These are phyloP conservation scores for Sordariomycetes sp. DNA, from an alignment of 2,329 filamentous ascomycete genomes.

Conservation along the genomic window DNA sequence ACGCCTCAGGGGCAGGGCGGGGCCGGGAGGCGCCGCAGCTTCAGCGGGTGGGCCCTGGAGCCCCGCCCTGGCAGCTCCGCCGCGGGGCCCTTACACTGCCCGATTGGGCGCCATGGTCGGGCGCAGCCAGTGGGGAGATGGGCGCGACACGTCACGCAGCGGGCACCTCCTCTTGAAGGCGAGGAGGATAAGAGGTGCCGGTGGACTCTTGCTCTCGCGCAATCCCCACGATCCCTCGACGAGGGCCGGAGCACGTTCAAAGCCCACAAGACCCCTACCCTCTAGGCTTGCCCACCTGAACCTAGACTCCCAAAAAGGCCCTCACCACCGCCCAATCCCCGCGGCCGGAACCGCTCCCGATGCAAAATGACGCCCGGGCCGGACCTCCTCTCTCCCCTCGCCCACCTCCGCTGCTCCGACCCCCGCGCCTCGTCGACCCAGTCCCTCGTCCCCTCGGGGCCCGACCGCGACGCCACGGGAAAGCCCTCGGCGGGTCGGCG, in stretches of 20 bases:
- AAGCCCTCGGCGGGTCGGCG: constrained; percentile 22
- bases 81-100: neutral
- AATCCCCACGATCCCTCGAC: too few relatives aligned
- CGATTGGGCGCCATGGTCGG: neutral
- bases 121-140: neutral
- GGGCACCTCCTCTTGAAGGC: too few relatives aligned
- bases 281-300: too few relatives aligned
- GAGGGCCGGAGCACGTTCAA: too few relatives aligned
- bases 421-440: constrained; percentile 35
- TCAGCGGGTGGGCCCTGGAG: too few relatives aligned
- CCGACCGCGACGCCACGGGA: constrained; percentile 7
- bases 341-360: neutral
- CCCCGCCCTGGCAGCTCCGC: neutral
- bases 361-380: neutral
- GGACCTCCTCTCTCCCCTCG: neutral
- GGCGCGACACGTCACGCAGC: neutral
- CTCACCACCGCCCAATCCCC: neutral
- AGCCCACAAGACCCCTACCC: too few relatives aligned
- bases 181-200: neutral
- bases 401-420: constrained; percentile 14
- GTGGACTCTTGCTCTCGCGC: too few relatives aligned
- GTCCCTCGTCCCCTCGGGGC: constrained; percentile 20
- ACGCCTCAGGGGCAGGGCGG: too few relatives aligned
- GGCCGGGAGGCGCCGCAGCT: too few relatives aligned
- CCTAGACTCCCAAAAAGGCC: too few relatives aligned